These are phyloP conservation scores for Malbranchea cinnamomea DNA, from an alignment of 2,329 filamentous ascomycete species.

Conservation along the genomic window DNA sequence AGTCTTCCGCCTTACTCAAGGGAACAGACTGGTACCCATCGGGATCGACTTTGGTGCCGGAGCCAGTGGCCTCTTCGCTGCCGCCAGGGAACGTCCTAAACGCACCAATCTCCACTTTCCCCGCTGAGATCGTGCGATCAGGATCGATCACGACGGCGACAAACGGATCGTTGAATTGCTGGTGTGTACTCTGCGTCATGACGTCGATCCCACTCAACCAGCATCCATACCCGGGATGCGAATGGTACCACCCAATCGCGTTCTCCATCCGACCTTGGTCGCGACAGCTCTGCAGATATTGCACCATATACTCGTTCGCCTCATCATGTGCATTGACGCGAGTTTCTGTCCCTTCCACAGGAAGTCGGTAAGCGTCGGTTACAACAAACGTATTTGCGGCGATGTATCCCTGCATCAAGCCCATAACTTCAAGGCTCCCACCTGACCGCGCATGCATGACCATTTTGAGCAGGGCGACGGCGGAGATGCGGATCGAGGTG, in stretches of 20 bases:
- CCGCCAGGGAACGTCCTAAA: constrained; percentile 79
- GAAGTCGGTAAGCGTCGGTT: constrained; percentile 83
- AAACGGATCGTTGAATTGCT: constrained; percentile 77
- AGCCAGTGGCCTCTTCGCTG: constrained; percentile 41
- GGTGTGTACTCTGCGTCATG: constrained; percentile 70
- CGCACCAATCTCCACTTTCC: constrained; percentile 93
- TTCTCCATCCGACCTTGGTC: constrained; percentile 73
- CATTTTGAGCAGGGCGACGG: constrained; percentile 94
- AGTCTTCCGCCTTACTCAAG: constrained; percentile 86
- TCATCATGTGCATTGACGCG: constrained; percentile 91
- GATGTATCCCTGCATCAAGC: constrained; percentile 92
- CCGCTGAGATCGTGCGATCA: constrained; percentile 82
- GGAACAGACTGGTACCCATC: constrained; percentile 52
- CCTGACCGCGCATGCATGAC: constrained; percentile 97
- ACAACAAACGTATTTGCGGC: constrained; percentile 72
- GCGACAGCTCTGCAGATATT: constrained; percentile 62
- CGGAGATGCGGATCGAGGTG: constrained; percentile 83
- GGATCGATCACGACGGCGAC: constrained; percentile 93
- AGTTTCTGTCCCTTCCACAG: constrained; percentile 97
- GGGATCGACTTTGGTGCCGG: constrained; percentile 21
- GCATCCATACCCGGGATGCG: constrained; percentile 92
- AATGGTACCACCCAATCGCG: constrained; percentile 95
- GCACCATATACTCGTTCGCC: constrained; percentile 92
- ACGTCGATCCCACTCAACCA: constrained; percentile 97
- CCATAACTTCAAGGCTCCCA: constrained; percentile 88